Evolutionary conservation across 1,284 basidiomycete genomes (phyloP), one percentile per base, ranked within the genome.

Genomic region (Trichosporon inkin): DNA sequence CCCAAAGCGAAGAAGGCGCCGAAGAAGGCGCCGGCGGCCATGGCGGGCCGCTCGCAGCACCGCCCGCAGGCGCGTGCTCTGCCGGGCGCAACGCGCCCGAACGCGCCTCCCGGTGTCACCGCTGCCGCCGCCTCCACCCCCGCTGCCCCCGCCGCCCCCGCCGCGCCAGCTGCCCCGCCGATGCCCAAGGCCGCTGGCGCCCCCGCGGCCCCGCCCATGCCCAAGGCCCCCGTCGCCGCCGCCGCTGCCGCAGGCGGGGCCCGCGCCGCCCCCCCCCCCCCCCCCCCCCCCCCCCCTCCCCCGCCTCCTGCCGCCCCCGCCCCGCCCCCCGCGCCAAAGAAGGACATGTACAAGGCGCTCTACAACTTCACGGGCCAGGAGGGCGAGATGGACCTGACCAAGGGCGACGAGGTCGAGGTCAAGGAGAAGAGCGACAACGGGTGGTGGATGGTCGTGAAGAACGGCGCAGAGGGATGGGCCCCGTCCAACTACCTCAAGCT

Each of bases 381-480:
- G 36, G 94, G 94, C 24, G 95, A 99, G 79, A 88, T 98, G 83
- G 82, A 86, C 8, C 79, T 99, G 53, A 84, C 83, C 67, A 97
- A 97, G 78, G 95, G 92, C 70, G 95, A 98, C 62, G 63, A 90
- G 3, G 89, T 98, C 1, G 93, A 98, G 77, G 82, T 99, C 13
- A 82, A 94, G 56, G 88, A 96, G 80, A 93, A 97, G 80, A 92
- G 96, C 66, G 85, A 91, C 62, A 92, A 93, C 70, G 92, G 84
- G 1, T 99, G 95, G 95, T 98, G 95, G 93, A 82, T 98, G 44
- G 88, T 98, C 55, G 91, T 89, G 82, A 94, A 91, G 79, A 84
- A 83, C 58, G 85, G 84, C 0, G 78, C 81, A 20, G 92, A 98
- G 76, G 95, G 92, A 14, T 99, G 94, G 94, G 90, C 93, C 16